Conservation (phyloP, 2,329 filamentous ascomycete species). For the Sclerotinia nivalis region DNA sequence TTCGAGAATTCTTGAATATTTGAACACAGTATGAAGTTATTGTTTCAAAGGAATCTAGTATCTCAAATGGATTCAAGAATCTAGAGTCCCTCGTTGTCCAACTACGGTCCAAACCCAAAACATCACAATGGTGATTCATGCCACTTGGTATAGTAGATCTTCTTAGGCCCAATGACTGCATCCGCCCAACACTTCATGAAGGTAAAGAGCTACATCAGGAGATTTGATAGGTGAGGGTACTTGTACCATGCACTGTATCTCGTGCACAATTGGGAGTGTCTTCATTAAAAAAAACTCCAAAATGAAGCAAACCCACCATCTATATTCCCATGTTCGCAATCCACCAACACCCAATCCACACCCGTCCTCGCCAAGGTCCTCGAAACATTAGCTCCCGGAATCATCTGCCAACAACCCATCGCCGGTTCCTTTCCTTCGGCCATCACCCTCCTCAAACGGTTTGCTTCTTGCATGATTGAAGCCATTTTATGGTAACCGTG, state of each 20-base stretch:
- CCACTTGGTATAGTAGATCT: not conserved
- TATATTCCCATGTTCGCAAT: slow-evolving; percentile 59
- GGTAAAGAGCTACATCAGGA: not conserved
- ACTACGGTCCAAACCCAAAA: not conserved
- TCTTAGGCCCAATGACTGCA: too few species aligned
- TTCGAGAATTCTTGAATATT: not conserved
- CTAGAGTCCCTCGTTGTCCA: not conserved
- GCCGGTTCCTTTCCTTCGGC: slow-evolving; percentile 48
- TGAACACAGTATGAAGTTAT: not conserved
- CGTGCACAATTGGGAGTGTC: not conserved
- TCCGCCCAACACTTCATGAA: not conserved
- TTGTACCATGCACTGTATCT: not conserved
- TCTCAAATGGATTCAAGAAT: not conserved
- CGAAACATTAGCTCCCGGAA: slow-evolving; percentile 61
- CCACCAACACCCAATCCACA: slow-evolving; percentile 66
- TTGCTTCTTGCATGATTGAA: slow-evolving; percentile 43
- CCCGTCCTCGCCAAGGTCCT: slow-evolving; percentile 61
- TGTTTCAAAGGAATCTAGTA: too few species aligned
- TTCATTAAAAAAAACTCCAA: not conserved
- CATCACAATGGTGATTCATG: not conserved
- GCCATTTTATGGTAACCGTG: slow-evolving; percentile 29
- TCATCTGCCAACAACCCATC: slow-evolving; percentile 62
- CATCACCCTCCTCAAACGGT: slow-evolving; percentile 53
- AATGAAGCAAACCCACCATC: slow-evolving; percentile 45
- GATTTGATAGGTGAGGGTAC: not conserved